Evolutionary conservation across 106 monocot species (phyloP).

Genomic region (Alisma plantagoaquatica): DNA sequence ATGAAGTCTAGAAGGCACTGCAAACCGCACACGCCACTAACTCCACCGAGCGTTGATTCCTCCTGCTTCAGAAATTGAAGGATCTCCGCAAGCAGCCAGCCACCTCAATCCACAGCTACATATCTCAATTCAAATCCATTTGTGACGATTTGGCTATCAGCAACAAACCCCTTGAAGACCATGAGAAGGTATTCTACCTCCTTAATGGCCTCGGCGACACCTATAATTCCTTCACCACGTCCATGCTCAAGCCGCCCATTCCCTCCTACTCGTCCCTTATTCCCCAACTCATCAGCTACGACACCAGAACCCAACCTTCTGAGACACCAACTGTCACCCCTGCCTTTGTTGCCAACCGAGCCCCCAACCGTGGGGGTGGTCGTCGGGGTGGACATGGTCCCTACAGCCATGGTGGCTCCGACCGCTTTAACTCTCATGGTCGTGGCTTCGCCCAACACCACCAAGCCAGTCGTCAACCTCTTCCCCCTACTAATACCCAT

Average conservation of each 20-base stretch:
- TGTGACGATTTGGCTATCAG: neutral
- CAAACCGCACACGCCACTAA: neutral
- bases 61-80: neutral
- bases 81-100: neutral
- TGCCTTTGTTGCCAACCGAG: too few species aligned
- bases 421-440: too few species aligned
- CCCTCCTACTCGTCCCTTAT: too few species aligned
- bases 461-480: too few species aligned
- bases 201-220: neutral
- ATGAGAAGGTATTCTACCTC: neutral
- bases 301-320: too few species aligned
- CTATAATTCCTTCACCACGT: neutral
- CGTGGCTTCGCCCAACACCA: too few species aligned
- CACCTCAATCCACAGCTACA: neutral
- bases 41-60: neutral
- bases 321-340: too few species aligned
- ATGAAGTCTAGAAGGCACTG: neutral
- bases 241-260: neutral
- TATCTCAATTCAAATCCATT: neutral
- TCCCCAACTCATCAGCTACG: too few species aligned
- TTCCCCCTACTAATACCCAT: too few species aligned
- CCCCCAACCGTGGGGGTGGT: too few species aligned
- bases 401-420: too few species aligned
- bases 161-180: neutral
- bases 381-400: too few species aligned